These are phyloP conservation scores for Albugo laibachii DNA, from an alignment of 352 stramenopile genomes.

Conservation along the genomic window DNA sequence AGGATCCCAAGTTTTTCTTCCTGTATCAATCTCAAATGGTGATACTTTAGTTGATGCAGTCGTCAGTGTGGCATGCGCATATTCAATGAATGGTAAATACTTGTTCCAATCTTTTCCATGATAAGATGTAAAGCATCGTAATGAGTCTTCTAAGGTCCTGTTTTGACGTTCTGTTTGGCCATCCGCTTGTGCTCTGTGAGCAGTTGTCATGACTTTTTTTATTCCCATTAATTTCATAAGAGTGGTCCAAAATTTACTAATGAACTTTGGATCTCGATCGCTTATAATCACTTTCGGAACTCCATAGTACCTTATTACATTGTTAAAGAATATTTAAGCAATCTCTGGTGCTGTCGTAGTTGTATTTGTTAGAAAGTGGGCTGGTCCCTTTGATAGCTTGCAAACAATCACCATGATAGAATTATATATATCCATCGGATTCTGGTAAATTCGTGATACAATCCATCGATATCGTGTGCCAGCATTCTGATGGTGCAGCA, in stretches of 20 bases:
- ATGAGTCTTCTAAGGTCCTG: conserved; percentile 2
- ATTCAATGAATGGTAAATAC: conserved; percentile 5
- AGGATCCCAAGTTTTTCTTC: background rate
- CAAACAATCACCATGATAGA: conserved; percentile 4
- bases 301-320: background rate
- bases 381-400: conserved; percentile 4
- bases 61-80: conserved; percentile 3
- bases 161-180: conserved; percentile 8
- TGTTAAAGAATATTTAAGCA: background rate
- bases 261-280: conserved; percentile 5
- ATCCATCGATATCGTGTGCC: background rate
- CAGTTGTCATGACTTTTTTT: conserved; percentile 2
- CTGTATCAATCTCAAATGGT: too few species aligned
- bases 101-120: background rate
- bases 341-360: background rate
- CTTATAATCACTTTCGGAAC: conserved; percentile 2
- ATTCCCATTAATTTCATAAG: conserved; percentile 4
- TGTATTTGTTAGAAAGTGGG: background rate
- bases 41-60: conserved; percentile 1
- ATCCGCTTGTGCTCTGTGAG: conserved; percentile 7
- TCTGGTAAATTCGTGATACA: background rate
- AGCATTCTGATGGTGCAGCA: background rate
- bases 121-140: background rate
- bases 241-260: conserved; percentile 2
- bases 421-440: conserved; percentile 1